phyloP scores from a whole-genome alignment of 1,284 basidiomycete genomes.

The Pholiota adiposa region DNA sequence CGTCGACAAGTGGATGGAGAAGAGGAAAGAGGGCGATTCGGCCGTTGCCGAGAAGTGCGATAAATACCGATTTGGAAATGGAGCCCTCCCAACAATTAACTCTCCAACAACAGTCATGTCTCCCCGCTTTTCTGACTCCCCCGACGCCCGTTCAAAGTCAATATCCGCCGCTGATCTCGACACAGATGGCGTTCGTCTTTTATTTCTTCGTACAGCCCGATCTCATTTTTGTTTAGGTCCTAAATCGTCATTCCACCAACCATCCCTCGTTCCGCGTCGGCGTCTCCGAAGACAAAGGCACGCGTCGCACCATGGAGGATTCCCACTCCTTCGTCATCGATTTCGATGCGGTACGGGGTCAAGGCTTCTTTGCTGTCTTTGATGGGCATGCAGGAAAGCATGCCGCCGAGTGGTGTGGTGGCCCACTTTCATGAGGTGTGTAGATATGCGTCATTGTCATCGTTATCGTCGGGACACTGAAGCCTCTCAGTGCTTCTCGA shows the following conservation, averaged over 20 bases:
- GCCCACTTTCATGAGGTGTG: constrained; percentile 95
- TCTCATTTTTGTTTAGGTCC: constrained; percentile 41
- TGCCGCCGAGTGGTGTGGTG: constrained; percentile 98
- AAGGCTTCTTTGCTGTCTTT: constrained; percentile 98
- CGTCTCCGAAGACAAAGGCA: constrained; percentile 90
- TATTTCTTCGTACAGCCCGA: background rate
- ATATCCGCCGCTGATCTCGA: constrained; percentile 75
- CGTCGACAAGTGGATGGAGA: constrained; percentile 35
- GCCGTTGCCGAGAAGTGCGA: constrained; percentile 23
- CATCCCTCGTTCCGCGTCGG: constrained; percentile 80
- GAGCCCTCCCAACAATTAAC: background rate
- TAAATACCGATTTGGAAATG: constrained; percentile 20
- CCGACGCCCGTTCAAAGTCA: constrained; percentile 76
- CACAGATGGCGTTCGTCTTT: constrained; percentile 72
- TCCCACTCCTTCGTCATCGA: constrained; percentile 96
- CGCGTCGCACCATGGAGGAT: constrained; percentile 96
- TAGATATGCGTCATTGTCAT: constrained; percentile 38
- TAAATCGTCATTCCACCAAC: constrained; percentile 62
- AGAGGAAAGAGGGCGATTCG: constrained; percentile 26
- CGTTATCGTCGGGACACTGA: constrained; percentile 6
- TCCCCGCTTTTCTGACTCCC: constrained; percentile 44
- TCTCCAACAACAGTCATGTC: constrained; percentile 25
- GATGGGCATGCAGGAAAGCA: constrained; percentile 99
- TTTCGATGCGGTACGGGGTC: constrained; percentile 88
- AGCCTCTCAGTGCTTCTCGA: constrained; percentile 55